A percentile compares a stretch with the other conserved stretches of the same genome.
phyloP scores from a whole-genome alignment of 1,284 basidiomycete species.

The Xerocomus nothofagi region DNA sequence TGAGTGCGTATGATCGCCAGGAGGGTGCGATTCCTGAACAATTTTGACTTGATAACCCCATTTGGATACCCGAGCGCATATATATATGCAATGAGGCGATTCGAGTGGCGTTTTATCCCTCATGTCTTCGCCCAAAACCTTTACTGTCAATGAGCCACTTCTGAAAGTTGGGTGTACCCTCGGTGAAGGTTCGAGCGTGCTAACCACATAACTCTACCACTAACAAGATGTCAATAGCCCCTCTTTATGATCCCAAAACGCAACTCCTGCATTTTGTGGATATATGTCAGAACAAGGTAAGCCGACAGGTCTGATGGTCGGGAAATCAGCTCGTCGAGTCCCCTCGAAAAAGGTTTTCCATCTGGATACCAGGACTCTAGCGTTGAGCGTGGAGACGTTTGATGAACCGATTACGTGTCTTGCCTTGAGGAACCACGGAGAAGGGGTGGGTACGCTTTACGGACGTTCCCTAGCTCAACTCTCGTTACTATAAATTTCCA shows the following conservation, averaged over 20 bases:
- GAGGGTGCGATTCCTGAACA: too few species aligned
- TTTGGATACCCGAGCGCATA: slow-evolving; percentile 8
- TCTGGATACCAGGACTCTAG: slow-evolving; percentile 18
- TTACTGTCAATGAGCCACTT: slow-evolving; percentile 46
- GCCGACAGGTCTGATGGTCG: slow-evolving; percentile 40
- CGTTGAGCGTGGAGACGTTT: slow-evolving; percentile 20
- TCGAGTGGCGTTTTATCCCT: slow-evolving; percentile 1
- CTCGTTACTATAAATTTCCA: background rate
- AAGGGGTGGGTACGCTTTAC: slow-evolving; percentile 14
- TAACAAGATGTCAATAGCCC: slow-evolving; percentile 42
- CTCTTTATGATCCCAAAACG: slow-evolving; percentile 57
- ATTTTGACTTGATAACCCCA: slow-evolving; percentile 7
- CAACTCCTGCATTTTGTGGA: slow-evolving; percentile 66
- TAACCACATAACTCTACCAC: slow-evolving; percentile 1
- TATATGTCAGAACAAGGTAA: slow-evolving; percentile 55
- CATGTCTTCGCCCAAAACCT: slow-evolving; percentile 18
- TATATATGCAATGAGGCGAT: slow-evolving; percentile 14
- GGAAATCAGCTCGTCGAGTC: background rate
- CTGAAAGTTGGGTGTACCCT: slow-evolving; percentile 57
- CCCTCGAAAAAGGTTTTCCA: slow-evolving; percentile 23
- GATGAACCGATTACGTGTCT: slow-evolving; percentile 28
- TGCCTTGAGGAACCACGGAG: slow-evolving; percentile 14
- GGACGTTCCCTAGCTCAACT: background rate
- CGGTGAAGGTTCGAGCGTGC: slow-evolving; percentile 55
- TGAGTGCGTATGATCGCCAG: too few species aligned